Percentiles rank a stretch among this genome's conserved stretches.
Conservation (phyloP, 1,284 basidiomycete genomes). For the Neonothopanus nambi region DNA sequence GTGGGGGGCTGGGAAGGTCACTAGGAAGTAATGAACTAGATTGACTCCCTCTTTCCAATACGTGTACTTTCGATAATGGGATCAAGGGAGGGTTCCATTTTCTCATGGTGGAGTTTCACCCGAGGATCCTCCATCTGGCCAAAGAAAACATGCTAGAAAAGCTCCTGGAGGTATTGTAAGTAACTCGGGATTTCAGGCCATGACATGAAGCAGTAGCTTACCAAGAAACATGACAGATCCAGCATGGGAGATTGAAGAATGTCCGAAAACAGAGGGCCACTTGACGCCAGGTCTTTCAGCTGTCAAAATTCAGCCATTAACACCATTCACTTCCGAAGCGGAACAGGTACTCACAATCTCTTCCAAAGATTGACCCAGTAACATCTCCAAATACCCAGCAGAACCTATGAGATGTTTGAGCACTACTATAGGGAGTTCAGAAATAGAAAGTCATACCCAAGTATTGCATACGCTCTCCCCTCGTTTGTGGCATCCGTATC, state of each 20-base stretch:
- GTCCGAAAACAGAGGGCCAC: conserved; percentile 75
- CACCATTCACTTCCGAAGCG: conserved; percentile 10
- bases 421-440: conserved; percentile 6
- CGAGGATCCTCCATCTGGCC: conserved; percentile 89
- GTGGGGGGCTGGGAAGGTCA: conserved; percentile 33
- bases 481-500: conserved; percentile 88
- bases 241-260: conserved; percentile 70
- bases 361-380: conserved; percentile 85
- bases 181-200: conserved; percentile 2
- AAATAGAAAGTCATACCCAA: conserved; percentile 57
- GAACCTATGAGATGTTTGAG: conserved; percentile 48
- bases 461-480: conserved; percentile 89
- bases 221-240: conserved; percentile 73
- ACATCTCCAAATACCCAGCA: conserved; percentile 97
- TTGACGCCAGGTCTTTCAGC: conserved; percentile 84
- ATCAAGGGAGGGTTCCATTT: conserved; percentile 34
- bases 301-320: neutral
- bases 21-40: too few species aligned
- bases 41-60: conserved; percentile 48
- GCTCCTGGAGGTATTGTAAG: conserved; percentile 55
- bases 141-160: conserved; percentile 85
- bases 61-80: too few species aligned
- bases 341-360: conserved; percentile 60
- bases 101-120: conserved; percentile 77
- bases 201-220: conserved; percentile 29